Evolutionary conservation across 306 rosid species (phyloP).

Genomic region (Canavalia gladiata): DNA sequence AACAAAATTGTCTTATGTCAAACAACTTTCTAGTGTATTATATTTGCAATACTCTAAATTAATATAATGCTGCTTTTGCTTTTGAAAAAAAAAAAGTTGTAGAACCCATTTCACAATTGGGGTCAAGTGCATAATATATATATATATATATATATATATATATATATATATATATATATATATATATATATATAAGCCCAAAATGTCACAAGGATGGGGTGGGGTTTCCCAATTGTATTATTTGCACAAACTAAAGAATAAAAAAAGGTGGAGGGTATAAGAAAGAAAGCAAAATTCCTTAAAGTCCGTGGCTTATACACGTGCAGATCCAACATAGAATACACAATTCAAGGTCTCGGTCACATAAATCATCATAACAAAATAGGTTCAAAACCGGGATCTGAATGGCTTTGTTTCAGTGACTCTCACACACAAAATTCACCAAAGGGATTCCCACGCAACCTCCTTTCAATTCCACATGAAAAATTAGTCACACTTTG

Average conservation of each 20-base stretch:
- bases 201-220: constrained; percentile 8
- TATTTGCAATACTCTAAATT: too few species aligned
- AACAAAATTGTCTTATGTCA: background rate
- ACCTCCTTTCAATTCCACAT: constrained; percentile 46
- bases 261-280: background rate
- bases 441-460: constrained; percentile 82
- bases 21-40: background rate
- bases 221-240: background rate
- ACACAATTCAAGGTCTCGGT: constrained; percentile 80
- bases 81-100: too few species aligned
- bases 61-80: too few species aligned
- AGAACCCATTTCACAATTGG: background rate
- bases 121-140: background rate
- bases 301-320: constrained; percentile 75
- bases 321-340: constrained; percentile 64
- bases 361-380: constrained; percentile 44
- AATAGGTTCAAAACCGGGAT: constrained; percentile 48
- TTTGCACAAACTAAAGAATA: constrained; percentile 9
- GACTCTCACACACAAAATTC: constrained; percentile 34
- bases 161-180: too few species aligned
- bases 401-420: constrained; percentile 56
- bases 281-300: constrained; percentile 51
- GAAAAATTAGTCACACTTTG: constrained; percentile 37
- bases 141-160: too few species aligned
- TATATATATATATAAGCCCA: background rate